Conservation (phyloP, 805 yeast genomes). For the Candida tibetensis region DNA sequence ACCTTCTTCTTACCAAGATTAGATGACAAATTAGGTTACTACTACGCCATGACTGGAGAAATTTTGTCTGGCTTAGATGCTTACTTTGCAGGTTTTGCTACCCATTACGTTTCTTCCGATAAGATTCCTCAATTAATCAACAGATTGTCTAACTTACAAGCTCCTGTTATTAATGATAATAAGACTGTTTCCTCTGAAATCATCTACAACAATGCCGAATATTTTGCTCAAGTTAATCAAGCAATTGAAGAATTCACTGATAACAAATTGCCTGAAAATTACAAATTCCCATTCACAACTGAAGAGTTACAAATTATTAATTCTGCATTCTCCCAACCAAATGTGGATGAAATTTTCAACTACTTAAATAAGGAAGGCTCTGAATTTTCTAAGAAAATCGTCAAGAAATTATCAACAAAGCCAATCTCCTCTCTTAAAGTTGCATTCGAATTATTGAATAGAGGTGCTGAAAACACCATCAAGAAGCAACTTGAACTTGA, state of each 20-base stretch:
- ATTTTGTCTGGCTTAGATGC: constrained; percentile 74
- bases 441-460: constrained; percentile 63
- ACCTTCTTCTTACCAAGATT: constrained; percentile 83
- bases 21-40: constrained; percentile 81
- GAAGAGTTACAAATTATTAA: constrained; percentile 67
- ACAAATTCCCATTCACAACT: constrained; percentile 53
- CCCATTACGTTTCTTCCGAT: constrained; percentile 78
- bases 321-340: constrained; percentile 53
- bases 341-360: constrained; percentile 55
- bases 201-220: constrained; percentile 31
- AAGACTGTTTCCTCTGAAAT: constrained; percentile 22
- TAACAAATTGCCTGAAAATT: constrained; percentile 56
- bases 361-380: constrained; percentile 54
- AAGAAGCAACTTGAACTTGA: constrained; percentile 70
- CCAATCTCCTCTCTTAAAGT: constrained; percentile 80
- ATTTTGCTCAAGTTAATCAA: constrained; percentile 58
- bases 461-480: constrained; percentile 57
- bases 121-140: constrained; percentile 59
- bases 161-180: constrained; percentile 33
- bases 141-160: constrained; percentile 62
- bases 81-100: constrained; percentile 81
- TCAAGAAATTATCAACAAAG: constrained; percentile 56
- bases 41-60: constrained; percentile 83
- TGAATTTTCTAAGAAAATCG: constrained; percentile 61
- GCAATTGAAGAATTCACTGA: constrained; percentile 78